Evolutionary conservation across 495 filamentous ascomycete genomes (phyloP).

Genomic region (Glarea lozoyensis): DNA sequence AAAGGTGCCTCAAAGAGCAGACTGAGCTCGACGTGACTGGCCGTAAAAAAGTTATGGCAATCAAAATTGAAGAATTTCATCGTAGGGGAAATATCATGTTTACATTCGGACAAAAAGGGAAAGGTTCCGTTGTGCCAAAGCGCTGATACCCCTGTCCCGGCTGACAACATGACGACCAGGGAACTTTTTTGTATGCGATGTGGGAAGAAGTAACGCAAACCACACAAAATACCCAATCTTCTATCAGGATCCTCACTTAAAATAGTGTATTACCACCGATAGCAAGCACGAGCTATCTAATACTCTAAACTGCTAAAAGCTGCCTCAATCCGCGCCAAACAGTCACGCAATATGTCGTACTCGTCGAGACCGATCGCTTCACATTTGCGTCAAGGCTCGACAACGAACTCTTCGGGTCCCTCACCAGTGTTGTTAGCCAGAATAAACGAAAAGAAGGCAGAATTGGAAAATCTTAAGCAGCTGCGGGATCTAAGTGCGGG

Average conservation of each 20-base stretch:
- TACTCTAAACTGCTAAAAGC: no score
- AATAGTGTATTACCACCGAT: no score
- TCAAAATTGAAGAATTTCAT: constrained; percentile 1
- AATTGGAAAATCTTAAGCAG: constrained; percentile 82
- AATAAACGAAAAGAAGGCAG: constrained; percentile 87
- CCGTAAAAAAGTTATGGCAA: background rate
- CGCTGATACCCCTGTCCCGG: no score
- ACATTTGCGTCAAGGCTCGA: constrained; percentile 53
- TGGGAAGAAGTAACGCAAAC: no score
- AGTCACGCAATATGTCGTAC: constrained; percentile 50
- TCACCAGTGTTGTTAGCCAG: constrained; percentile 76
- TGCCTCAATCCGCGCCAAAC: no score
- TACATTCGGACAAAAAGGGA: constrained; percentile 6
- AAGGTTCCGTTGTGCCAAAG: constrained; percentile 1
- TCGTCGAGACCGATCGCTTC: constrained; percentile 48
- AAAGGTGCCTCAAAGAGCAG: background rate
- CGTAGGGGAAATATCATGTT: background rate
- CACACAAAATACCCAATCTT: no score
- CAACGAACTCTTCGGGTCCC: constrained; percentile 49
- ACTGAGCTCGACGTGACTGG: background rate
- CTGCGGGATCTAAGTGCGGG: constrained; percentile 81
- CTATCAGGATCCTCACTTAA: no score
- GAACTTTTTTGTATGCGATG: no score
- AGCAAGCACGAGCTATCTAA: no score
- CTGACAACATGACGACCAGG: no score